Conservation (phyloP, 768 basidiomycete species). For the Leccinum disarticulatum region DNA sequence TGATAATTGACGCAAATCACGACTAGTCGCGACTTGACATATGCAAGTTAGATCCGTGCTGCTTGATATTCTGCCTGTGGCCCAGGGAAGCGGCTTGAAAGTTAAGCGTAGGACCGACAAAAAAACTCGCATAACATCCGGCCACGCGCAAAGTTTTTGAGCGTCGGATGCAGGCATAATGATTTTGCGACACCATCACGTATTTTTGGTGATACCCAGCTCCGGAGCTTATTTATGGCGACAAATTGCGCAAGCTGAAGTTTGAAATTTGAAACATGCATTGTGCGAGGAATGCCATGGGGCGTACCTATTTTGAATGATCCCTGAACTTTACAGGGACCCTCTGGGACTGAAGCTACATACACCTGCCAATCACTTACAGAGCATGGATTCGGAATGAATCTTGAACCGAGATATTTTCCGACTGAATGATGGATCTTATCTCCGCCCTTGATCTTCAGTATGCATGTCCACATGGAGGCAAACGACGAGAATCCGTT, state of each 20-base stretch:
- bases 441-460: background rate
- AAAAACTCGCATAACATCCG: background rate
- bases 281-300: background rate
- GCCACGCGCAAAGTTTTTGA: background rate
- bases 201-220: background rate
- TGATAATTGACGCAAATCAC: background rate
- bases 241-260: background rate
- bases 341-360: background rate
- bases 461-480: background rate
- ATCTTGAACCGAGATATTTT: background rate
- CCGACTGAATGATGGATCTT: background rate
- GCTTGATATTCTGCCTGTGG: background rate
- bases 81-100: background rate
- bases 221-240: background rate
- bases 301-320: background rate
- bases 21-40: background rate
- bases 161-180: background rate
- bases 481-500: background rate
- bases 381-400: background rate
- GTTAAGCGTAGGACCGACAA: background rate
- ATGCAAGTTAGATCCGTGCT: background rate
- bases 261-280: constrained; percentile 14
- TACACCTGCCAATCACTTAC: background rate
- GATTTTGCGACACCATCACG: background rate
- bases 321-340: background rate